Percentiles rank a stretch among this genome's conserved stretches.
Conservation (phyloP, 208 protist genomes). For the Crithidia brevicula region DNA sequence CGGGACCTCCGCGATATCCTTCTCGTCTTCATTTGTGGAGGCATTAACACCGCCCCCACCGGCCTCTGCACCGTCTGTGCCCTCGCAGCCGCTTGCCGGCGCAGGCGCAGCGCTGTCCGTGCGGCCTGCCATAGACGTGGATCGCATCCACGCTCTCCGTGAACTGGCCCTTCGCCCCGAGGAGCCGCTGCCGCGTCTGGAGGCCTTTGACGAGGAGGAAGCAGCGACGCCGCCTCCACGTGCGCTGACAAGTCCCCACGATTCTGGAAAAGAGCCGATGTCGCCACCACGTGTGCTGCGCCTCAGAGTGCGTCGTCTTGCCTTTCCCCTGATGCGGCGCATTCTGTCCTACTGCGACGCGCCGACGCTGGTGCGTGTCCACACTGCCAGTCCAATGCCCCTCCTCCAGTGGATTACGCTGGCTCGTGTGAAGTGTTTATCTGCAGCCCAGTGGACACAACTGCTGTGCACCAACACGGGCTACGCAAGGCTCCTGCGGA, state of each 20-base stretch:
- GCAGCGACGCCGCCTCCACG: neutral
- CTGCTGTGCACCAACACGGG: constrained; percentile 16
- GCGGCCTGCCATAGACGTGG: neutral
- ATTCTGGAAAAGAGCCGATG: too few species aligned
- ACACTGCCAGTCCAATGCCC: constrained; percentile 37
- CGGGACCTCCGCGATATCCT: neutral
- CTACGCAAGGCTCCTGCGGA: neutral
- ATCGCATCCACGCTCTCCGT: neutral
- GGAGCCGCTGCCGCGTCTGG: neutral
- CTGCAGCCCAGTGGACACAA: constrained; percentile 10
- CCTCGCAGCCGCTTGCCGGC: neutral
- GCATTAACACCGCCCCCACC: neutral
- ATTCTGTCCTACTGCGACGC: constrained; percentile 47
- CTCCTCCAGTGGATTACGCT: constrained; percentile 38
- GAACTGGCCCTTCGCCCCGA: constrained; percentile 4
- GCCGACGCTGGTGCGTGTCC: constrained; percentile 28
- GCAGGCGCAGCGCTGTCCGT: neutral
- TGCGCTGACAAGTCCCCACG: too few species aligned
- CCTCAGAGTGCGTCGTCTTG: constrained; percentile 35
- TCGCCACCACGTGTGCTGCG: neutral
- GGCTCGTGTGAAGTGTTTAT: constrained; percentile 29
- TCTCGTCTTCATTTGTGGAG: neutral
- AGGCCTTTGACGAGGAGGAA: constrained; percentile 1
- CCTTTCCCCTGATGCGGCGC: constrained; percentile 41
- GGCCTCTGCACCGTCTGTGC: neutral